Evolutionary conservation across 2,329 filamentous ascomycete species (phyloP).

Genomic region (Pyricularia grisea): DNA sequence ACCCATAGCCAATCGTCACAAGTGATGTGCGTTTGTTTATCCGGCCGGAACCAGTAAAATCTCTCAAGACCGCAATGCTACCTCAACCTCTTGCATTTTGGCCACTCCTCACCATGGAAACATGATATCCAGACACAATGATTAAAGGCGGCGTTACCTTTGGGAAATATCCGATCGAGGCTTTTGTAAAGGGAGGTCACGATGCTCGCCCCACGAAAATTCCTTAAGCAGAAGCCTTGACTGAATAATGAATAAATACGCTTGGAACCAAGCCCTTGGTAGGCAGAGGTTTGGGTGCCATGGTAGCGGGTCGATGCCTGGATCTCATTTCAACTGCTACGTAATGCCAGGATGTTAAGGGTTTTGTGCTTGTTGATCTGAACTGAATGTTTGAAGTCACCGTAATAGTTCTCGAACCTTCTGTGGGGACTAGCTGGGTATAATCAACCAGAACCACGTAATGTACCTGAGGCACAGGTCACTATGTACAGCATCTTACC

Average conservation of each 20-base stretch:
- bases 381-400: background rate
- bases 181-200: background rate
- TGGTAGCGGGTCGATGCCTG: background rate
- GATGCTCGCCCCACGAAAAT: background rate
- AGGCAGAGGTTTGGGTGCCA: background rate
- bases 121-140: background rate
- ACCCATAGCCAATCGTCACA: background rate
- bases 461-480: too few relatives aligned
- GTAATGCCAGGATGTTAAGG: background rate
- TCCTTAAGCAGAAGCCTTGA: background rate
- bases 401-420: slow-evolving; percentile 32
- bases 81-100: slow-evolving; percentile 7
- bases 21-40: slow-evolving; percentile 9
- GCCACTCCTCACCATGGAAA: background rate
- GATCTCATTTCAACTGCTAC: background rate
- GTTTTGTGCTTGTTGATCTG: background rate
- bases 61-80: background rate
- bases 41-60: slow-evolving; percentile 1
- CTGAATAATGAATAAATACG: background rate
- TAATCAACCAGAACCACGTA: background rate
- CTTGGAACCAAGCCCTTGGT: background rate
- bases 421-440: slow-evolving; percentile 21
- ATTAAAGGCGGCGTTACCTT: background rate
- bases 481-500: too few relatives aligned
- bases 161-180: background rate